Evolutionary conservation across 768 basidiomycete species (phyloP).

Genomic region (Boletus eberwhitei): DNA sequence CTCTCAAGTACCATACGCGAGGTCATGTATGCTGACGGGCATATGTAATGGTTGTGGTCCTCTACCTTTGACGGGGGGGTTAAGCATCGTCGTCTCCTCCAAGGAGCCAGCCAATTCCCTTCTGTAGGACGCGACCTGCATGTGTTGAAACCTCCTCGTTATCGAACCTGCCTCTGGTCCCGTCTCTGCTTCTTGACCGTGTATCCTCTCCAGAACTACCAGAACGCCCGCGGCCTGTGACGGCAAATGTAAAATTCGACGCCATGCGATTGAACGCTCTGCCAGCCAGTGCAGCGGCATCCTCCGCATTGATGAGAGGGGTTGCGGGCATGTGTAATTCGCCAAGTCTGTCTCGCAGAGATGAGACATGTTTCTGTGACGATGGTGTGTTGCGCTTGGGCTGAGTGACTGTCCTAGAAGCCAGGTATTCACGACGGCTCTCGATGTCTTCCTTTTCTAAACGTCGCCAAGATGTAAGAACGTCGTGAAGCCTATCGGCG

Average conservation of each 20-base stretch:
- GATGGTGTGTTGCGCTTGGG: slow-evolving; percentile 16
- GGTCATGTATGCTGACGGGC: slow-evolving; percentile 12
- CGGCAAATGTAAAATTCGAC: slow-evolving; percentile 70
- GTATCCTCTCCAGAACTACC: slow-evolving; percentile 16
- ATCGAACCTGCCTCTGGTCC: slow-evolving; percentile 41
- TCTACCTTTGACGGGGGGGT: not conserved
- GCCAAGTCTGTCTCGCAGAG: slow-evolving; percentile 60
- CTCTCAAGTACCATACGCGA: slow-evolving; percentile 15
- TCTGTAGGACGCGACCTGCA: slow-evolving; percentile 75
- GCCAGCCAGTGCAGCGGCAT: slow-evolving; percentile 76
- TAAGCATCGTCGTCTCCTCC: slow-evolving; percentile 64
- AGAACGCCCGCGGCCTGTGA: slow-evolving; percentile 38
- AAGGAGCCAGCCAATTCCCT: slow-evolving; percentile 95
- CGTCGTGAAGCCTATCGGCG: slow-evolving; percentile 68
- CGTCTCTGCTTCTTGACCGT: slow-evolving; percentile 37
- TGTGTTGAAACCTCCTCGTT: slow-evolving; percentile 67
- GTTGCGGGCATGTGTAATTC: slow-evolving; percentile 68
- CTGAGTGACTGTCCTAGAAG: slow-evolving; percentile 18
- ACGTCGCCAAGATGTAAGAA: slow-evolving; percentile 75
- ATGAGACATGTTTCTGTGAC: slow-evolving; percentile 41
- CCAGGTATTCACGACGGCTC: slow-evolving; percentile 43
- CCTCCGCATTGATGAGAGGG: slow-evolving; percentile 66
- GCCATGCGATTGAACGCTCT: slow-evolving; percentile 76
- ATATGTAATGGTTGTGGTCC: slow-evolving; percentile 13
- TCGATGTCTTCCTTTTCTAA: slow-evolving; percentile 66